A percentile compares a stretch with the other conserved stretches of the same genome.
Evolutionary conservation across 176 grass and related monocot genomes (phyloP).

Genomic region (Phyllostachys edulis): DNA sequence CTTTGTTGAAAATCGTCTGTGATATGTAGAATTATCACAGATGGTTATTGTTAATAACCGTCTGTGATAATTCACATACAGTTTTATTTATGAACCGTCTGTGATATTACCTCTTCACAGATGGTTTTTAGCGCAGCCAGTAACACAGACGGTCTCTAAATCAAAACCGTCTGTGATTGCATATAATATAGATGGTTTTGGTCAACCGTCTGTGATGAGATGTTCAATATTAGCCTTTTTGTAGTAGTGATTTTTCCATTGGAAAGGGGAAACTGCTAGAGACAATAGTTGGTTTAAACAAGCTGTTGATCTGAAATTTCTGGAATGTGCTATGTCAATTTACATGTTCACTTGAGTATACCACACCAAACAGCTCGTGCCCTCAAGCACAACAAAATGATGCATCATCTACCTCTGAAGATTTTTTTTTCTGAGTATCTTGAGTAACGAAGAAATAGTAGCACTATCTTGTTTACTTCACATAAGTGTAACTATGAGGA

Average conservation of each 20-base stretch:
- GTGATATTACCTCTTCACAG: too few relatives aligned
- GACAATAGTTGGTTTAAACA: not conserved
- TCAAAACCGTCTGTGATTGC: too few relatives aligned
- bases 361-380: not conserved
- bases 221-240: too few relatives aligned
- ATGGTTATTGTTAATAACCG: too few relatives aligned
- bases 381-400: not conserved
- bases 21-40: too few relatives aligned
- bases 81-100: too few relatives aligned
- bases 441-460: not conserved
- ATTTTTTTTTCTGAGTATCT: not conserved
- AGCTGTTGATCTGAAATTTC: not conserved
- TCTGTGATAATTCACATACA: too few relatives aligned
- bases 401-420: not conserved
- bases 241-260: not conserved
- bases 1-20: too few relatives aligned
- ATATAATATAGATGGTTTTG: too few relatives aligned
- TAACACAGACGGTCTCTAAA: too few relatives aligned
- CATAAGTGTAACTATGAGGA: slow-evolving; percentile 40
- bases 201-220: too few relatives aligned
- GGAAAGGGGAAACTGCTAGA: not conserved
- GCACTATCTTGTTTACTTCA: slow-evolving; percentile 28
- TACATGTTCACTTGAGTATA: not conserved
- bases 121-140: too few relatives aligned
- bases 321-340: not conserved